Evolutionary conservation across 495 filamentous ascomycete genomes (phyloP).

Genomic region (Filosporella fistucella): DNA sequence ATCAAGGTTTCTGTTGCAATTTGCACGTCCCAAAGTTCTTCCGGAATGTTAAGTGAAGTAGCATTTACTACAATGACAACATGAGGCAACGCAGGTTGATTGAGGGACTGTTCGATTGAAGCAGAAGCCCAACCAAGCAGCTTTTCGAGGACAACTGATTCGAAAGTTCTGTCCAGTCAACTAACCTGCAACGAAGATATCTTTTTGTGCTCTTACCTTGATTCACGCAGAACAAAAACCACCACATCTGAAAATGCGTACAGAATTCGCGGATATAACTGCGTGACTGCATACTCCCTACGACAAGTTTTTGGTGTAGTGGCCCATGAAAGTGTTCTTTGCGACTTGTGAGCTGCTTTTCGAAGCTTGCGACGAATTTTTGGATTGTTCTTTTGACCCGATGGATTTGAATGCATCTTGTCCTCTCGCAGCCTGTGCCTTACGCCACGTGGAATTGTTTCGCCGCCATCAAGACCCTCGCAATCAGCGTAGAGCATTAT

Average conservation of each 20-base stretch:
- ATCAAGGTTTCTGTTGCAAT: constrained; percentile 39
- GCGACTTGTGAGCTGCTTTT: constrained; percentile 6
- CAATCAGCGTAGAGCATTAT: constrained; percentile 56
- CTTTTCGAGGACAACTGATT: constrained; percentile 33
- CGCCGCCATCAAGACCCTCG: constrained; percentile 49
- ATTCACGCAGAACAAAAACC: constrained; percentile 41
- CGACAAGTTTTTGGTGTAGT: constrained; percentile 32
- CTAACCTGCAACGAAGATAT: constrained; percentile 14
- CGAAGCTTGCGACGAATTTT: constrained; percentile 1
- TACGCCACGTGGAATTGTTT: constrained; percentile 37
- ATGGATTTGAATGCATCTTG: neutral
- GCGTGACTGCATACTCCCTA: constrained; percentile 36
- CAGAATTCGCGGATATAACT: constrained; percentile 49
- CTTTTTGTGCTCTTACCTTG: constrained; percentile 26
- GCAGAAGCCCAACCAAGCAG: constrained; percentile 39
- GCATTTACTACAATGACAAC: constrained; percentile 51
- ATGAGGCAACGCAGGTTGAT: constrained; percentile 51
- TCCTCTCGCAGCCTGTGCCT: constrained; percentile 17
- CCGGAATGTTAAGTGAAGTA: constrained; percentile 38
- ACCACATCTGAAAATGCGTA: constrained; percentile 52
- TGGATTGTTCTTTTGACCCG: neutral
- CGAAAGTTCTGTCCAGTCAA: constrained; percentile 24
- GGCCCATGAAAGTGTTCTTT: constrained; percentile 34
- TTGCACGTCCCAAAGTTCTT: constrained; percentile 42
- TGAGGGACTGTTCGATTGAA: constrained; percentile 45